Percentiles rank a stretch among this genome's conserved stretches.
These are phyloP conservation scores for Cordyceps farinosa DNA, from an alignment of 2,329 filamentous ascomycete genomes.

Conservation along the genomic window DNA sequence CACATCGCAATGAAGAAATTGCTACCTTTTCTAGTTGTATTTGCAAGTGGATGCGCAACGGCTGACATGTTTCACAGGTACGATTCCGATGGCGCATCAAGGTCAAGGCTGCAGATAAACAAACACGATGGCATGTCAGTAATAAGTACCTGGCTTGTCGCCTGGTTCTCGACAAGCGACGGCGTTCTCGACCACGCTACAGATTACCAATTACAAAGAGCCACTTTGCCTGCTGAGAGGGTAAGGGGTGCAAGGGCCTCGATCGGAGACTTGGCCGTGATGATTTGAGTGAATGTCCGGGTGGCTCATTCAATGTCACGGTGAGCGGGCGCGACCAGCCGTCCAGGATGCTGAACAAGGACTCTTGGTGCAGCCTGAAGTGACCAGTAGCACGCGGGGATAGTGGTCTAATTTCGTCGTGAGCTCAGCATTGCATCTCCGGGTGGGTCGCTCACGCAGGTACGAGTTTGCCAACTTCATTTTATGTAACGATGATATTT, in stretches of 20 bases:
- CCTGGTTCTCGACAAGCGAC: background rate
- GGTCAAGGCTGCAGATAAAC: background rate
- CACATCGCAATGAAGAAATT: background rate
- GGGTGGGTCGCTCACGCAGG: conserved; percentile 5
- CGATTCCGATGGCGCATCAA: background rate
- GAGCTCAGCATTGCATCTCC: background rate
- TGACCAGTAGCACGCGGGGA: background rate
- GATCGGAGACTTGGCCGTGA: background rate
- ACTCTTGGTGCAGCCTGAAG: background rate
- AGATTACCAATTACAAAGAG: background rate
- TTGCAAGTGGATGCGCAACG: conserved; percentile 1
- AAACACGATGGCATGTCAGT: background rate
- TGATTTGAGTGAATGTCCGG: background rate
- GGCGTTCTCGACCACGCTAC: background rate
- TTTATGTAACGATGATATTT: background rate
- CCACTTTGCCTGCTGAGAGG: background rate
- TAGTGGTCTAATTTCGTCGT: conserved; percentile 5
- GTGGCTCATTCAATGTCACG: background rate
- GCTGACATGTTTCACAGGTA: conserved; percentile 3
- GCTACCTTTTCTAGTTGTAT: background rate
- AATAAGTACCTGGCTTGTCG: background rate
- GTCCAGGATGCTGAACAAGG: background rate
- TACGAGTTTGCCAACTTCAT: background rate
- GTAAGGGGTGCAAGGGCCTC: background rate
- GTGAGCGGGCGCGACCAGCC: background rate